Percentiles rank a stretch among this genome's conserved stretches.
Conservation (phyloP, 2,329 filamentous ascomycete species). For the Blumeria hordei region DNA sequence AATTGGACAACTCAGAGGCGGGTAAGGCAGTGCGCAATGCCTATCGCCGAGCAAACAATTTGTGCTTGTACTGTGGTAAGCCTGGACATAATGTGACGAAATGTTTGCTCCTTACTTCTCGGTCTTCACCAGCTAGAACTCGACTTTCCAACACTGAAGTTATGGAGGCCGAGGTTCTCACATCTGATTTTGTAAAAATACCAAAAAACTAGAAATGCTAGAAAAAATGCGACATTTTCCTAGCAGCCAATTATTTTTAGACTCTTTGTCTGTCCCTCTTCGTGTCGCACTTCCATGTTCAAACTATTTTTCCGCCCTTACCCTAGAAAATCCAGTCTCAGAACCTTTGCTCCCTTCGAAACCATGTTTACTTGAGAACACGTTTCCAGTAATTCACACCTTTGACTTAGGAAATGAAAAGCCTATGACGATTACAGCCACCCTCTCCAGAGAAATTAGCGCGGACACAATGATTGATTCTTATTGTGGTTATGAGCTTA, state of each 20-base stretch:
- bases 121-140: neutral
- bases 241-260: neutral
- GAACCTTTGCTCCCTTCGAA: neutral
- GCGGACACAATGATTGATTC: neutral
- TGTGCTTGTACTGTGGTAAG: neutral
- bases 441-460: neutral
- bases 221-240: neutral
- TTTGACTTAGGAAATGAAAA: constrained; percentile 1
- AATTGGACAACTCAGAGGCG: neutral
- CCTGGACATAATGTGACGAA: neutral
- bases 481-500: too few species aligned
- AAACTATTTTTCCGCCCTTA: neutral
- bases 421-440: neutral
- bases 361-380: neutral
- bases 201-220: neutral
- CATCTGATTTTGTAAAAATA: neutral
- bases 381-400: neutral
- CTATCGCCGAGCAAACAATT: neutral
- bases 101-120: neutral
- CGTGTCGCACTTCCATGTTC: neutral
- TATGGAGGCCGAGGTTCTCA: neutral
- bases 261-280: neutral
- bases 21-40: neutral
- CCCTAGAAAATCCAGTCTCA: neutral
- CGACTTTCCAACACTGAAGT: neutral